phyloP scores from a whole-genome alignment of 345 rosid species.

The Melaleuca alternifolia region DNA sequence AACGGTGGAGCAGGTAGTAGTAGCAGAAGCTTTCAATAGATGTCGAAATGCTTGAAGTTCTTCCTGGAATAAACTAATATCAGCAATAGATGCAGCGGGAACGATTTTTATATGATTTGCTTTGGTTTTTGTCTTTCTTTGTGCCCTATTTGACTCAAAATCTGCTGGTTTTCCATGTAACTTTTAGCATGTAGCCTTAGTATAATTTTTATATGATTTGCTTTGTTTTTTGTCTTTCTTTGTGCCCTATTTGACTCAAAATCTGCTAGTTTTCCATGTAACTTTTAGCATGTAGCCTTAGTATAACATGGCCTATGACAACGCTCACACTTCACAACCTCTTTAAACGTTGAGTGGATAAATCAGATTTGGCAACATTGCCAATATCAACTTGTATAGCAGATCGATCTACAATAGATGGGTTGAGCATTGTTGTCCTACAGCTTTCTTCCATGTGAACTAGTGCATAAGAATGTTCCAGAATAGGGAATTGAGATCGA shows the following conservation, averaged over 20 bases:
- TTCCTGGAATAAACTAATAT: neutral
- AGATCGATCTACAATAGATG: neutral
- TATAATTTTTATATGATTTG: neutral
- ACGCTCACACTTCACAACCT: neutral
- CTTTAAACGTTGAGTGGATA: neutral
- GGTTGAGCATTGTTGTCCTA: neutral
- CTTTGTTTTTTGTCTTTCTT: neutral
- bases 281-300: neutral
- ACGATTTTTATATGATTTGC: neutral
- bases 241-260: neutral
- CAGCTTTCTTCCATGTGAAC: neutral
- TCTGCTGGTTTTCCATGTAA: neutral
- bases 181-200: neutral
- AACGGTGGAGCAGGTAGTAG: neutral
- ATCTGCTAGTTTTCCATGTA: neutral
- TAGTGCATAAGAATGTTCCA: neutral
- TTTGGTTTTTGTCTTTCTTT: neutral
- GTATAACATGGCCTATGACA: neutral
- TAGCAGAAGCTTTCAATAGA: neutral
- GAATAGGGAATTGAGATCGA: neutral
- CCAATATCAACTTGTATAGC: neutral
- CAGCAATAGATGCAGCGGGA: neutral
- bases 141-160: neutral
- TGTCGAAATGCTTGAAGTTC: neutral
- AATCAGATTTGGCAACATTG: no score